Conservation (phyloP, 2,329 filamentous ascomycete genomes). For the Penicillium sp. region DNA sequence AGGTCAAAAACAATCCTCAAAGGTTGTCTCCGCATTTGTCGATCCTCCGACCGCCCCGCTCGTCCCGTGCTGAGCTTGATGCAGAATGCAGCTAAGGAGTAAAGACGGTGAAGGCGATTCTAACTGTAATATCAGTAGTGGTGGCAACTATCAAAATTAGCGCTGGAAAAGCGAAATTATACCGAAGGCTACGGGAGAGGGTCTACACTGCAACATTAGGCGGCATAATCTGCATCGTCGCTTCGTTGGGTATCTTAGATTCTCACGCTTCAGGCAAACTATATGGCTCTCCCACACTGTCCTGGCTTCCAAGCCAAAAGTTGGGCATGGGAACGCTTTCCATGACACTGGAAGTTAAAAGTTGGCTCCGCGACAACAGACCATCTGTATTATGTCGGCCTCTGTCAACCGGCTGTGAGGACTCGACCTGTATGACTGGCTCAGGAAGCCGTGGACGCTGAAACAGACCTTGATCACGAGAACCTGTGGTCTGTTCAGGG, state of each 20-base stretch:
- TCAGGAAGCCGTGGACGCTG: conserved; percentile 18
- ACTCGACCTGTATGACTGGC: conserved; percentile 36
- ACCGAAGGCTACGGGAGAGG: too few species aligned
- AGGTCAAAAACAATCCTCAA: conserved; percentile 11
- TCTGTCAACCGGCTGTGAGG: conserved; percentile 34
- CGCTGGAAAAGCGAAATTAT: too few species aligned
- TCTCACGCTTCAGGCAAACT: conserved; percentile 21
- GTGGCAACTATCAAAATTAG: too few species aligned
- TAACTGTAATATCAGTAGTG: not conserved
- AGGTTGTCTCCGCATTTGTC: conserved; percentile 26
- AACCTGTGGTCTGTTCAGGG: conserved; percentile 9
- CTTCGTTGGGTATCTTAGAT: conserved; percentile 8
- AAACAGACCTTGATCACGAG: conserved; percentile 8
- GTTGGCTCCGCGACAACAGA: conserved; percentile 30
- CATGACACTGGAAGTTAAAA: conserved; percentile 40
- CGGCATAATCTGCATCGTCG: conserved; percentile 8
- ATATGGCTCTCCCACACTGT: conserved; percentile 35
- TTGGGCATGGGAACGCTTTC: conserved; percentile 39
- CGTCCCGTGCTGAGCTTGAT: conserved; percentile 1
- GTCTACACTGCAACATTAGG: too few species aligned
- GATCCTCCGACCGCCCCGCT: conserved; percentile 29
- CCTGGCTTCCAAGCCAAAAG: conserved; percentile 35
- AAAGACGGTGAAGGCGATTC: not conserved
- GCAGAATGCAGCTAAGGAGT: not conserved
- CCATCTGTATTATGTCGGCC: conserved; percentile 13